Evolutionary conservation across 2,329 filamentous ascomycete species (phyloP).

Genomic region (Sphaerulina vaccinii): DNA sequence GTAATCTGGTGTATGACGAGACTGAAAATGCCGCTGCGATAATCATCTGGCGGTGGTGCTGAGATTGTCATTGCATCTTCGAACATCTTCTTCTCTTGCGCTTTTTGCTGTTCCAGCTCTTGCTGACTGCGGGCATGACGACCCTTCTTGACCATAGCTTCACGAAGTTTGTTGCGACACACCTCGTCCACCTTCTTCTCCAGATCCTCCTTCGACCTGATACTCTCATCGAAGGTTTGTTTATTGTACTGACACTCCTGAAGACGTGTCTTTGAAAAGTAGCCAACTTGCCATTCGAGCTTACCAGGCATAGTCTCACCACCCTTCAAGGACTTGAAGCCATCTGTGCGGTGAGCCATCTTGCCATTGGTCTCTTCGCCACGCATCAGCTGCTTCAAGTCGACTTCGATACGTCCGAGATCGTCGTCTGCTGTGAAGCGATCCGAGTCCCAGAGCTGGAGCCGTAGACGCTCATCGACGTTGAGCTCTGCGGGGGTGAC

Average conservation of each 20-base stretch:
- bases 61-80: slow-evolving; percentile 66
- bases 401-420: slow-evolving; percentile 68
- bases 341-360: slow-evolving; percentile 63
- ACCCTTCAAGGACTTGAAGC: slow-evolving; percentile 63
- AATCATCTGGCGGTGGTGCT: slow-evolving; percentile 61
- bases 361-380: slow-evolving; percentile 58
- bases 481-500: slow-evolving; percentile 71
- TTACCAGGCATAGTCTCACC: slow-evolving; percentile 69
- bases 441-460: slow-evolving; percentile 76
- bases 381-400: slow-evolving; percentile 64
- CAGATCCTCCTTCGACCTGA: slow-evolving; percentile 59
- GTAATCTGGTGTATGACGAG: slow-evolving; percentile 73
- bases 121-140: slow-evolving; percentile 32
- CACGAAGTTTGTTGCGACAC: slow-evolving; percentile 64
- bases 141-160: slow-evolving; percentile 60
- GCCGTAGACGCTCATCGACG: slow-evolving; percentile 60
- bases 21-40: slow-evolving; percentile 65
- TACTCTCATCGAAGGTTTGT: slow-evolving; percentile 59
- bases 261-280: slow-evolving; percentile 66
- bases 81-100: slow-evolving; percentile 60
- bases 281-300: slow-evolving; percentile 68
- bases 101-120: slow-evolving; percentile 67
- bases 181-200: slow-evolving; percentile 55
- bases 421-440: slow-evolving; percentile 71
- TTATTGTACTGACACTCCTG: slow-evolving; percentile 60